These are phyloP conservation scores for Neoascochyta sp. DNA, from an alignment of 2,329 filamentous ascomycete species.

Conservation along the genomic window DNA sequence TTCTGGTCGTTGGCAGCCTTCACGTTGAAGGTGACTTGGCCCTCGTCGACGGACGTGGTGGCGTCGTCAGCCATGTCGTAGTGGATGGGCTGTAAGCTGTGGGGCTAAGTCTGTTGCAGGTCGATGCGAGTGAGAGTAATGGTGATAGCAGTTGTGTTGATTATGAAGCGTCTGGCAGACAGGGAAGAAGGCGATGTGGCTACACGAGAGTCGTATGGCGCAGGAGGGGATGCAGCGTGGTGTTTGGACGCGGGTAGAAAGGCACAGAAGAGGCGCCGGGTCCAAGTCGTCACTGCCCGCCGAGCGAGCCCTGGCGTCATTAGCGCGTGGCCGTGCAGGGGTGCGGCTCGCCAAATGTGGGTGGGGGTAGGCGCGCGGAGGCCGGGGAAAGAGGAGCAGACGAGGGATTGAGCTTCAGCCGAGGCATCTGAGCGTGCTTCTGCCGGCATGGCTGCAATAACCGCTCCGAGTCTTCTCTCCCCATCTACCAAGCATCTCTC, in stretches of 20 bases:
- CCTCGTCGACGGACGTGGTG: constrained; percentile 54
- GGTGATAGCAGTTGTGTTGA: no score
- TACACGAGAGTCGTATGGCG: constrained; percentile 1
- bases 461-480: no score
- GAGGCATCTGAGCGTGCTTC: constrained; percentile 12
- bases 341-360: constrained; percentile 1
- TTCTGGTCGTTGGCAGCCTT: constrained; percentile 92
- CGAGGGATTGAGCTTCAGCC: constrained; percentile 11
- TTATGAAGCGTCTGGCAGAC: no score
- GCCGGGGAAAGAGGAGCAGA: constrained; percentile 10
- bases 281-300: constrained; percentile 15
- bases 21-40: constrained; percentile 90
- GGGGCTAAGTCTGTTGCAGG: no score
- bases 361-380: constrained; percentile 8
- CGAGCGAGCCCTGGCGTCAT: constrained; percentile 11
- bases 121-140: no score
- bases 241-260: constrained; percentile 25
- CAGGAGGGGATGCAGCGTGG: constrained; percentile 2
- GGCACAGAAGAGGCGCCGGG: constrained; percentile 20
- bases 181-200: constrained; percentile 8
- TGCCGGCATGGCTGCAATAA: no score
- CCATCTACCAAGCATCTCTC: constrained; percentile 2
- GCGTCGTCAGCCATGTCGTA: constrained; percentile 62
- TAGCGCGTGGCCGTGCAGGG: constrained; percentile 12
- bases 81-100: no score